Conservation (phyloP, 2,329 filamentous ascomycete species). For the Colletotrichum tamarilloi region DNA sequence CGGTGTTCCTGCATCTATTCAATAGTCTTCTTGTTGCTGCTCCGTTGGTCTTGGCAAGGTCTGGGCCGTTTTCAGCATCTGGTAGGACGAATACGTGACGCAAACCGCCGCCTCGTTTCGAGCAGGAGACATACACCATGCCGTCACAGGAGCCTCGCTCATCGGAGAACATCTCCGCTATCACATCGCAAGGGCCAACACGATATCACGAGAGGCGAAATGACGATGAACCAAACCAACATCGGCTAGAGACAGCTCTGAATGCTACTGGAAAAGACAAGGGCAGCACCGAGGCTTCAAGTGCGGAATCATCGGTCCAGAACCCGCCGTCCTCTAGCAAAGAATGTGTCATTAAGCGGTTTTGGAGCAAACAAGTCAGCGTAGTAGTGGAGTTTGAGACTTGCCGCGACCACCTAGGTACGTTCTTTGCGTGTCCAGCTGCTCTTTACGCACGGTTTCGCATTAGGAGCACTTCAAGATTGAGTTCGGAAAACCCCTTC, state of each 20-base stretch:
- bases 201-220: neutral
- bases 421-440: slow-evolving; percentile 32
- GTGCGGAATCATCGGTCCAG: slow-evolving; percentile 16
- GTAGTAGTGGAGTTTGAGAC: slow-evolving; percentile 60
- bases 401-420: slow-evolving; percentile 68
- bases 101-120: neutral
- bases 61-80: neutral
- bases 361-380: slow-evolving; percentile 62
- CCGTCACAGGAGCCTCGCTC: neutral
- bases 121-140: neutral
- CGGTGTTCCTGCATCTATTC: neutral
- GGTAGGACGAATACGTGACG: too few species aligned
- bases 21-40: neutral
- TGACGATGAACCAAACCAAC: neutral
- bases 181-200: neutral
- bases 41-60: neutral
- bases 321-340: neutral
- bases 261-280: neutral
- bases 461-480: neutral
- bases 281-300: neutral
- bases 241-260: neutral
- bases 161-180: neutral
- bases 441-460: slow-evolving; percentile 6
- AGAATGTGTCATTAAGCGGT: slow-evolving; percentile 38
- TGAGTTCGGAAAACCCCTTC: slow-evolving; percentile 9